Percentiles rank a stretch among this genome's conserved stretches.
These are phyloP conservation scores for Xylariaceae sp. DNA, from an alignment of 2,329 filamentous ascomycete species.

Conservation along the genomic window DNA sequence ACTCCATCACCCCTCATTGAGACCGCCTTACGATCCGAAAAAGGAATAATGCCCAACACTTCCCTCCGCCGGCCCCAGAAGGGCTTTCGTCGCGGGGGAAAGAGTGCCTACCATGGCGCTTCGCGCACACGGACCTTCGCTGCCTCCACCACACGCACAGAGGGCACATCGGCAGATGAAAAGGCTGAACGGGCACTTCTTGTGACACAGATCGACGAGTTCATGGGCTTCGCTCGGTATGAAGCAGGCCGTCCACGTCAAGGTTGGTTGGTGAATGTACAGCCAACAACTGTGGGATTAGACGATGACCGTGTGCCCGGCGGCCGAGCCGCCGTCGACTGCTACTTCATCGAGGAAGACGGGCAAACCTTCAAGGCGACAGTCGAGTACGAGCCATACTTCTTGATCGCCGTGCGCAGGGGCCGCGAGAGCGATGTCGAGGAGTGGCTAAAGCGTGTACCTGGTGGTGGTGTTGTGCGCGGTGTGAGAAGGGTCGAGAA, in stretches of 20 bases:
- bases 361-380: constrained; percentile 93
- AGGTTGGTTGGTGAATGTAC: constrained; percentile 96
- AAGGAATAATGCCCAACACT: constrained; percentile 63
- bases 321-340: constrained; percentile 89
- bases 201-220: constrained; percentile 89
- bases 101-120: constrained; percentile 72
- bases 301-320: constrained; percentile 84
- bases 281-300: constrained; percentile 75
- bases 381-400: constrained; percentile 95
- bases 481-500: constrained; percentile 79
- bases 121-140: constrained; percentile 78
- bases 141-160: constrained; percentile 74
- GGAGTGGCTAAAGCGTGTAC: constrained; percentile 85
- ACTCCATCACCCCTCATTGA: constrained; percentile 9
- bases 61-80: constrained; percentile 66
- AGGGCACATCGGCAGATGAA: constrained; percentile 91
- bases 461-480: constrained; percentile 83
- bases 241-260: constrained; percentile 81
- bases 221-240: constrained; percentile 91
- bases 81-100: constrained; percentile 71
- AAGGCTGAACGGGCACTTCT: constrained; percentile 85
- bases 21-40: neutral
- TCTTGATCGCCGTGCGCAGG: constrained; percentile 87
- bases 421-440: constrained; percentile 92
- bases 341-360: constrained; percentile 94